These are phyloP conservation scores for Cytospora mali DNA, from an alignment of 2,329 filamentous ascomycete species.

Conservation along the genomic window DNA sequence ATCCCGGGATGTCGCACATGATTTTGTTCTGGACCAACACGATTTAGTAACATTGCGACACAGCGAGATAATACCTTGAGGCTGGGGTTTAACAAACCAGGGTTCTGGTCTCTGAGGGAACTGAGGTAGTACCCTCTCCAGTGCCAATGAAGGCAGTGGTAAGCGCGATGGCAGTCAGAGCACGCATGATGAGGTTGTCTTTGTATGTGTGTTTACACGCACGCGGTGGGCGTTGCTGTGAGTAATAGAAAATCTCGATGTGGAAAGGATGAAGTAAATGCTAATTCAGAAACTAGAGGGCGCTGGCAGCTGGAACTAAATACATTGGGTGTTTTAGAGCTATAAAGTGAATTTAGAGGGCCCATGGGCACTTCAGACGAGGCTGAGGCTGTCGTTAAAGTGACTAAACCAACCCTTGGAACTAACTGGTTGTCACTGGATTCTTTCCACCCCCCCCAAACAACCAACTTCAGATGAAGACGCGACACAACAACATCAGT, in stretches of 20 bases:
- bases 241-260: background rate
- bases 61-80: background rate
- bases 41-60: background rate
- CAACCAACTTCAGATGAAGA: too few relatives aligned
- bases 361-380: too few relatives aligned
- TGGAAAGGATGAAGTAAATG: background rate
- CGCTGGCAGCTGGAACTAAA: too few relatives aligned
- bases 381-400: too few relatives aligned
- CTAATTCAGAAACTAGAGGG: too few relatives aligned
- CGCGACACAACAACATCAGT: background rate
- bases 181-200: background rate
- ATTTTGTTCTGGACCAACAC: background rate
- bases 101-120: background rate
- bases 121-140: background rate
- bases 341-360: too few relatives aligned
- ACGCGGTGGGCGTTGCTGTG: background rate
- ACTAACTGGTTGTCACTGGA: too few relatives aligned
- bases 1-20: background rate
- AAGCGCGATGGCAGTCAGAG: background rate
- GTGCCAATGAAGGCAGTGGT: background rate
- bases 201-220: too few relatives aligned
- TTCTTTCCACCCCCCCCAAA: too few relatives aligned
- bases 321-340: too few relatives aligned
- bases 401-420: too few relatives aligned
- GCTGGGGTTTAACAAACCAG: background rate